Evolutionary conservation across 495 filamentous ascomycete genomes (phyloP).

Genomic region (Neurospora africana): DNA sequence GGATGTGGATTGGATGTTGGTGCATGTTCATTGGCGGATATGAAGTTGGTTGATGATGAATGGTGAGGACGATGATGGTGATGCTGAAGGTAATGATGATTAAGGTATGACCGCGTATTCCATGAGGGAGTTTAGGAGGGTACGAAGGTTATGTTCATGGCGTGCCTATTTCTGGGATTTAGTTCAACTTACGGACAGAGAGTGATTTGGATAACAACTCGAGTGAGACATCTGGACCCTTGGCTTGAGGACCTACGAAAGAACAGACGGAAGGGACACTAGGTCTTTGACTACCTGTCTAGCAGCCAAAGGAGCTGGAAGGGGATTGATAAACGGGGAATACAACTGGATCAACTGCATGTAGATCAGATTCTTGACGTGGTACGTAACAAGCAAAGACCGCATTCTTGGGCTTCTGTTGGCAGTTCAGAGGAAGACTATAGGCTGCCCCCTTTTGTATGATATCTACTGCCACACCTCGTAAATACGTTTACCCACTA

Average conservation of each 20-base stretch:
- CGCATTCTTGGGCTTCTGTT: background rate
- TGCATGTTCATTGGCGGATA: background rate
- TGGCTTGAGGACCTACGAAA: background rate
- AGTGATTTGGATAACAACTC: background rate
- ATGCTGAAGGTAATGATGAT: background rate
- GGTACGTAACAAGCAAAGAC: background rate
- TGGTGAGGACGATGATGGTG: background rate
- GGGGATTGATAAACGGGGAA: background rate
- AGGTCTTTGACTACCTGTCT: background rate
- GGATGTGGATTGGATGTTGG: background rate
- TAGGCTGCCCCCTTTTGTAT: background rate
- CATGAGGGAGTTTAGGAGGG: background rate
- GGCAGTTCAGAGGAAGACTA: background rate
- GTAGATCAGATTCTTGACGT: background rate
- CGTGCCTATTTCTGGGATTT: background rate
- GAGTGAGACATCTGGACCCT: background rate
- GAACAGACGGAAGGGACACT: background rate
- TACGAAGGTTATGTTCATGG: background rate
- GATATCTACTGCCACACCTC: background rate
- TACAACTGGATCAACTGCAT: background rate
- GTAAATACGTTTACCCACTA: background rate
- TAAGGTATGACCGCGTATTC: background rate
- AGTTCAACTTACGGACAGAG: background rate
- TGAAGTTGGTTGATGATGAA: background rate
- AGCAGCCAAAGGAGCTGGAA: background rate